phyloP scores from a whole-genome alignment of 1,284 basidiomycete genomes.

The Clitocybe nebularis region DNA sequence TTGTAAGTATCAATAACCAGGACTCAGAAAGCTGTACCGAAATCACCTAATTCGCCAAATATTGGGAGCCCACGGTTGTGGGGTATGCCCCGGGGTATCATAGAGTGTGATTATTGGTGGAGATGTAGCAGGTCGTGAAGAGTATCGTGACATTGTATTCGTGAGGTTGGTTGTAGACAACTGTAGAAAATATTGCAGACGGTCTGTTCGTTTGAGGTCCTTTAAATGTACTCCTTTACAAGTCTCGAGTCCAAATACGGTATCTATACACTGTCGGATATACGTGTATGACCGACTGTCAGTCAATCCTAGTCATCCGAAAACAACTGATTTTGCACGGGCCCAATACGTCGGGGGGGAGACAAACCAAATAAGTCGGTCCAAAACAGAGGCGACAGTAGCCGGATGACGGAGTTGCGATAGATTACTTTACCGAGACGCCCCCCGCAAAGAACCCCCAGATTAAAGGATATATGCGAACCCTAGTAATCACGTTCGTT shows the following conservation, averaged over 20 bases:
- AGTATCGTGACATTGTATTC: slow-evolving; percentile 18
- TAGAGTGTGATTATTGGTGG: slow-evolving; percentile 58
- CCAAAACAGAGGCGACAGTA: slow-evolving; percentile 1
- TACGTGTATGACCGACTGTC: slow-evolving; percentile 7
- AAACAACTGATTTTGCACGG: slow-evolving; percentile 5
- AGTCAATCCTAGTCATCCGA: slow-evolving; percentile 19
- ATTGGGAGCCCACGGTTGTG: slow-evolving; percentile 69
- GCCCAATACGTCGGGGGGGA: slow-evolving; percentile 5
- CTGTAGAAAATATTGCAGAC: background rate
- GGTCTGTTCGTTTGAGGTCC: background rate
- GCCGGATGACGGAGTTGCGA: slow-evolving; percentile 3
- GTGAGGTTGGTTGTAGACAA: background rate
- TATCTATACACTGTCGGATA: background rate
- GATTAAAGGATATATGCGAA: background rate
- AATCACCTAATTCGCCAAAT: slow-evolving; percentile 51
- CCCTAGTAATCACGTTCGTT: no score
- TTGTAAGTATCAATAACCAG: slow-evolving; percentile 6
- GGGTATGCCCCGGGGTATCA: slow-evolving; percentile 54
- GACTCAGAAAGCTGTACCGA: slow-evolving; percentile 2
- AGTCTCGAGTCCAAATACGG: slow-evolving; percentile 1
- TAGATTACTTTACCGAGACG: background rate
- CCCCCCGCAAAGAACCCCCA: background rate
- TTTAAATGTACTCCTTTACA: background rate
- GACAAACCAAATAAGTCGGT: slow-evolving; percentile 8
- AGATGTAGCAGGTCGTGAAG: slow-evolving; percentile 17